Percentiles rank a stretch among this genome's conserved stretches.
phyloP scores from a whole-genome alignment of 257 asterid genomes.

The Paraleonurus japonicus region DNA sequence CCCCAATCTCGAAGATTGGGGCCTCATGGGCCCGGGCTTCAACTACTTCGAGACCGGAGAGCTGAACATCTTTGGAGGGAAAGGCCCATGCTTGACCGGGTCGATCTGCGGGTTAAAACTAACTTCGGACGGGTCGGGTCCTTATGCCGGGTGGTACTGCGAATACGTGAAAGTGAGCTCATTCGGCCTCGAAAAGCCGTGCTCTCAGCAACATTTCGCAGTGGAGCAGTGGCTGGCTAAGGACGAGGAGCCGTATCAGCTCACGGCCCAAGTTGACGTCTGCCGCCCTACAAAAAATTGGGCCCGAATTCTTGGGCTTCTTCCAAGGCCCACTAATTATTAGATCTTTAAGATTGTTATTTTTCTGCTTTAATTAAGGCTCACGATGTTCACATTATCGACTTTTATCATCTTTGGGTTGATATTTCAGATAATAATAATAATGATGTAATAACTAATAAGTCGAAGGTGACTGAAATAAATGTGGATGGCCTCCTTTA shows the following conservation, averaged over 20 bases:
- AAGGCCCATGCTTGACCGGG: constrained; percentile 46
- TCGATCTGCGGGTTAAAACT: constrained; percentile 45
- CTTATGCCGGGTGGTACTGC: constrained; percentile 62
- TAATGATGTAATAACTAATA: neutral
- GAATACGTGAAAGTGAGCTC: constrained; percentile 49
- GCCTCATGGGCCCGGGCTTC: constrained; percentile 55
- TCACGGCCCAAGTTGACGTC: constrained; percentile 21
- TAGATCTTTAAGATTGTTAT: neutral
- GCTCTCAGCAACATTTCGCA: constrained; percentile 38
- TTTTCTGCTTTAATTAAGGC: neutral
- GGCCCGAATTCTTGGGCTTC: neutral
- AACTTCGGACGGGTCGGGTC: constrained; percentile 63
- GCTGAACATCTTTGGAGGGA: constrained; percentile 53
- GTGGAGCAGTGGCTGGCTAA: constrained; percentile 69
- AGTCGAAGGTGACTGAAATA: neutral
- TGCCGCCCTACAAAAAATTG: neutral
- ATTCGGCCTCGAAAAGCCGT: constrained; percentile 38
- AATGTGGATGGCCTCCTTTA: neutral
- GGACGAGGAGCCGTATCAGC: constrained; percentile 47
- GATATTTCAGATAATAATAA: neutral
- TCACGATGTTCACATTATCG: neutral
- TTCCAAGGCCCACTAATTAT: neutral
- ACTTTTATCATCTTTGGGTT: neutral
- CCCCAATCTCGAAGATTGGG: constrained; percentile 50
- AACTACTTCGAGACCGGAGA: constrained; percentile 58